Evolutionary conservation across 257 asterid species (phyloP).

Genomic region (Asclepias syriaca): DNA sequence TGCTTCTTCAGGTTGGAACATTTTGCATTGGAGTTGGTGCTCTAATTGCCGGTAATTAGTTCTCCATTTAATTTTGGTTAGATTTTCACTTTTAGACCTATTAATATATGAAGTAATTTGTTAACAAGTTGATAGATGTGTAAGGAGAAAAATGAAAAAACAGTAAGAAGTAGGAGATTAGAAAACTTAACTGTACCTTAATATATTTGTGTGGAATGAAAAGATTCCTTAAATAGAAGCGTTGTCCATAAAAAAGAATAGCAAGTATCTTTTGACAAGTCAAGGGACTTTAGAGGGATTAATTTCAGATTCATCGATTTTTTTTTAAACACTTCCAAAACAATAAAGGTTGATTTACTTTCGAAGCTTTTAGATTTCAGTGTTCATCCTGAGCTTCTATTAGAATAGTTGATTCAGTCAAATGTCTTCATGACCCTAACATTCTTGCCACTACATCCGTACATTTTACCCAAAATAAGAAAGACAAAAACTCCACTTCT

Average conservation of each 20-base stretch:
- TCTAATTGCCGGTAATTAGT: conserved; percentile 66
- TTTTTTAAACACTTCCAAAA: background rate
- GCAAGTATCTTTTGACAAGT: no score
- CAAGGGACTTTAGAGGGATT: no score
- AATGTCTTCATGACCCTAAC: background rate
- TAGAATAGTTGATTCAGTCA: background rate
- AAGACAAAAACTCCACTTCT: background rate
- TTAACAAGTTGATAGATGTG: background rate
- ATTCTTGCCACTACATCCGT: background rate
- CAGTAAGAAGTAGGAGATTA: background rate
- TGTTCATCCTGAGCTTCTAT: background rate
- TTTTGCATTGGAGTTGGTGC: conserved; percentile 91
- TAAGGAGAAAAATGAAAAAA: background rate
- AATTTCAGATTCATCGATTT: no score
- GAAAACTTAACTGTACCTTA: background rate
- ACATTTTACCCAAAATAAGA: background rate
- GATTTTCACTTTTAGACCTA: background rate
- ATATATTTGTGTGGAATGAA: background rate
- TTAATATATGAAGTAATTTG: background rate
- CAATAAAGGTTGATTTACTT: background rate
- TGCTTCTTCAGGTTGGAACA: conserved; percentile 94
- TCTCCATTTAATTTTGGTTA: background rate
- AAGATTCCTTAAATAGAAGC: background rate
- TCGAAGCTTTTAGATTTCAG: background rate
- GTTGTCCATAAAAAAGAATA: no score